phyloP scores from a whole-genome alignment of 345 rosid species.

The Lagerstroemia speciosa region DNA sequence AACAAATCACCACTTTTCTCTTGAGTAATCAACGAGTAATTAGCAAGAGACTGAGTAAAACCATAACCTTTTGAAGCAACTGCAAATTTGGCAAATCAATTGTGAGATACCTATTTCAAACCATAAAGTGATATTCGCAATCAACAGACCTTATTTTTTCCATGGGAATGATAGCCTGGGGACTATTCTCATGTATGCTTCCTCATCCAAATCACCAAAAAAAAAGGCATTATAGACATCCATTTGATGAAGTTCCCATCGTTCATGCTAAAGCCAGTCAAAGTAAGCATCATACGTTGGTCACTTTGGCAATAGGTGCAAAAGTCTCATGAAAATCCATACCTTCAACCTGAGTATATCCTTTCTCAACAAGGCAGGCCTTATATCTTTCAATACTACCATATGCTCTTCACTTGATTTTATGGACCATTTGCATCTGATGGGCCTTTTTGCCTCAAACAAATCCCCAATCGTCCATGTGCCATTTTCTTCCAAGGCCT shows the following conservation, averaged over 20 bases:
- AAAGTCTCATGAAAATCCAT: background rate
- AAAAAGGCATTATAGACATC: conserved; percentile 12
- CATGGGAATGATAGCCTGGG: background rate
- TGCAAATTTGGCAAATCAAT: background rate
- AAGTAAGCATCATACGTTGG: background rate
- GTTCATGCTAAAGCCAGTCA: background rate
- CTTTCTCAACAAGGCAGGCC: conserved; percentile 1
- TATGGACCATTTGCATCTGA: conserved; percentile 1
- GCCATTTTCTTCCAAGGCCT: conserved; percentile 4
- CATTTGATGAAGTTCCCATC: background rate
- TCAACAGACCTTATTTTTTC: background rate
- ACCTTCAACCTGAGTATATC: conserved; percentile 4
- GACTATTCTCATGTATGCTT: conserved; percentile 1
- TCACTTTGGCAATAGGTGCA: background rate
- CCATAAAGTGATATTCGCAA: conserved; percentile 2
- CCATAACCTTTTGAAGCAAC: background rate
- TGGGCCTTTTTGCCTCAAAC: background rate
- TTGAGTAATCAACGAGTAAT: background rate
- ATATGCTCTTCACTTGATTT: background rate
- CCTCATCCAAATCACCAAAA: background rate
- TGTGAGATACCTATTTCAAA: background rate
- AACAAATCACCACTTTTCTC: background rate
- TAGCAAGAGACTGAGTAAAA: background rate
- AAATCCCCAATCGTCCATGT: background rate
- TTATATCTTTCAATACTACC: conserved; percentile 1